These are phyloP conservation scores for Yamadazyma phyllophila DNA, from an alignment of 805 yeast species.

Conservation along the genomic window DNA sequence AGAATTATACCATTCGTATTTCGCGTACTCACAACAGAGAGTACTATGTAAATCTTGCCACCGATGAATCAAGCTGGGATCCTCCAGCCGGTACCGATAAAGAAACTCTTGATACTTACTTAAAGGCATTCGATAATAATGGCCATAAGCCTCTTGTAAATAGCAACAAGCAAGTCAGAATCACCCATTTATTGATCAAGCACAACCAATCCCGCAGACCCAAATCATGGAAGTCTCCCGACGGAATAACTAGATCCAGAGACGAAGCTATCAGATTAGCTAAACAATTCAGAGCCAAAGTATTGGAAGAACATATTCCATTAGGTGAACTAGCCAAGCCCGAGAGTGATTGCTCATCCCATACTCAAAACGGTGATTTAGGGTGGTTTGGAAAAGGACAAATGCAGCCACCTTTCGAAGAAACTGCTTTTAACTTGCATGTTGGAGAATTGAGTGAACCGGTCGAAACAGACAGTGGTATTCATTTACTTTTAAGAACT, in stretches of 20 bases:
- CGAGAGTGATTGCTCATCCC: conserved; percentile 88
- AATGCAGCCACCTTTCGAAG: conserved; percentile 95
- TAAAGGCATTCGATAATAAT: conserved; percentile 36
- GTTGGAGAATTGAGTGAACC: conserved; percentile 82
- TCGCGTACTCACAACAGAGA: conserved; percentile 83
- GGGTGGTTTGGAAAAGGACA: conserved; percentile 87
- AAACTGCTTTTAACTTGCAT: conserved; percentile 75
- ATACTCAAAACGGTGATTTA: conserved; percentile 84
- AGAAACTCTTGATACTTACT: conserved; percentile 54
- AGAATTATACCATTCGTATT: conserved; percentile 76
- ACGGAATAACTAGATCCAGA: conserved; percentile 70
- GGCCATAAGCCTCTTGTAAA: conserved; percentile 46
- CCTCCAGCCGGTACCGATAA: conserved; percentile 83
- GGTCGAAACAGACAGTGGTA: conserved; percentile 88
- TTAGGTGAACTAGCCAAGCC: conserved; percentile 73
- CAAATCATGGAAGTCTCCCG: conserved; percentile 79
- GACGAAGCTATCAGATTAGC: conserved; percentile 77
- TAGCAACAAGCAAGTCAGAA: conserved; percentile 68
- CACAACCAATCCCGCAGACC: conserved; percentile 86
- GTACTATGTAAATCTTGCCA: conserved; percentile 70
- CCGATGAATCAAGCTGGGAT: conserved; percentile 82
- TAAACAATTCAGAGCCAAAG: conserved; percentile 53
- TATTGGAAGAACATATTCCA: conserved; percentile 61
- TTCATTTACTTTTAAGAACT: conserved; percentile 83
- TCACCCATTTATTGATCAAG: conserved; percentile 79